These are phyloP conservation scores for Lentinus brumalis DNA, from an alignment of 768 basidiomycete species.

Conservation along the genomic window DNA sequence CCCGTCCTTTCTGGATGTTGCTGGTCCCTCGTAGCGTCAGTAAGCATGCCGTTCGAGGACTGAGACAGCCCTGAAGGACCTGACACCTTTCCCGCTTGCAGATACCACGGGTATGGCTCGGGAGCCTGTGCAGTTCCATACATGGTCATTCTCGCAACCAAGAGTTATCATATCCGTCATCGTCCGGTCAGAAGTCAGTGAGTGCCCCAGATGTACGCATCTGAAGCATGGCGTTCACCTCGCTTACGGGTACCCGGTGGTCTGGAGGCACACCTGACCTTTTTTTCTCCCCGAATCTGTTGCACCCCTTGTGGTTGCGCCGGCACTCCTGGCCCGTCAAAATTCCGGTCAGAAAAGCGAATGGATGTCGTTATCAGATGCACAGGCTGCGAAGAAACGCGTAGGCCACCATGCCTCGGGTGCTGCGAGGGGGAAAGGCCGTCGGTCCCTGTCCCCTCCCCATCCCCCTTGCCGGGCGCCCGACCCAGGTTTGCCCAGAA, in stretches of 20 bases:
- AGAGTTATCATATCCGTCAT: constrained; percentile 18
- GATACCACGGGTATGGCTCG: neutral
- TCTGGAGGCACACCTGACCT: constrained; percentile 12
- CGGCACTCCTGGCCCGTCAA: neutral
- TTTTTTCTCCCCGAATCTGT: constrained; percentile 5
- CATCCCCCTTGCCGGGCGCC: constrained; percentile 1
- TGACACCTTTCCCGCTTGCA: constrained; percentile 12
- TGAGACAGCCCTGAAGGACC: constrained; percentile 2
- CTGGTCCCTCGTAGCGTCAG: neutral
- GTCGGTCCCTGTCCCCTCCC: neutral
- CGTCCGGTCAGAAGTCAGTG: constrained; percentile 16
- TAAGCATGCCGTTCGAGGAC: neutral
- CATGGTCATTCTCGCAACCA: constrained; percentile 13
- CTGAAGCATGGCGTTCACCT: neutral
- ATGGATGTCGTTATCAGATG: constrained; percentile 14
- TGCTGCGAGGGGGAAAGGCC: neutral
- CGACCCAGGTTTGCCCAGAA: constrained; percentile 15
- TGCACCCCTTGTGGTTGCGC: neutral
- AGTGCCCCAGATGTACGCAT: constrained; percentile 6
- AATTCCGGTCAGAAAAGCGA: constrained; percentile 11
- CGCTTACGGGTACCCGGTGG: constrained; percentile 9
- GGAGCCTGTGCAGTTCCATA: constrained; percentile 5
- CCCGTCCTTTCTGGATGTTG: neutral
- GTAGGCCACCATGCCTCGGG: constrained; percentile 10
- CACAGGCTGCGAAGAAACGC: constrained; percentile 2